Percentiles rank a stretch among this genome's conserved stretches.
Conservation (phyloP, 1,284 basidiomycete species). For the Naganishia sp. region DNA sequence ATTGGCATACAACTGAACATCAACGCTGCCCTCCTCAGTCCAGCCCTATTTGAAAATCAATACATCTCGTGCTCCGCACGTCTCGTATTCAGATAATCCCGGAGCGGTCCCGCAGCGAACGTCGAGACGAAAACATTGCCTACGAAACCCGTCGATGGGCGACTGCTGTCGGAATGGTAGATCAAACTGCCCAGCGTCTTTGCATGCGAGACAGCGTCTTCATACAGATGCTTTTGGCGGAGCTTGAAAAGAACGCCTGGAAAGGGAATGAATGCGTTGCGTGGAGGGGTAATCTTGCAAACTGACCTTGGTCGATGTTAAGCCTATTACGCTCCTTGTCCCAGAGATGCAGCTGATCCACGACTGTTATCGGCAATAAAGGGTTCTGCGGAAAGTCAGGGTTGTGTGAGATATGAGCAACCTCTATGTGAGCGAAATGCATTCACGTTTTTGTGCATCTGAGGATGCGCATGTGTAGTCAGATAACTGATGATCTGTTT, state of each 20-base stretch:
- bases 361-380: slow-evolving; percentile 88
- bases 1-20: too few species aligned
- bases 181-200: slow-evolving; percentile 28
- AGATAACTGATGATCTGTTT: slow-evolving; percentile 90
- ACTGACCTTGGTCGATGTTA: slow-evolving; percentile 76
- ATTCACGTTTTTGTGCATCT: slow-evolving; percentile 90
- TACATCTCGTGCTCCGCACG: slow-evolving; percentile 29
- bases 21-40: too few species aligned
- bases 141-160: slow-evolving; percentile 12
- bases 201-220: slow-evolving; percentile 28
- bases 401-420: not conserved
- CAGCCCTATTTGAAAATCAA: not conserved
- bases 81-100: slow-evolving; percentile 28
- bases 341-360: slow-evolving; percentile 98
- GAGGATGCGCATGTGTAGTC: slow-evolving; percentile 90
- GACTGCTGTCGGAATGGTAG: slow-evolving; percentile 13
- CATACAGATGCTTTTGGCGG: slow-evolving; percentile 30
- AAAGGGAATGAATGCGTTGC: not conserved
- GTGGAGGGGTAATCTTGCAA: not conserved
- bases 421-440: not conserved
- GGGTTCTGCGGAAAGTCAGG: slow-evolving; percentile 64
- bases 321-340: slow-evolving; percentile 94
- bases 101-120: slow-evolving; percentile 27
- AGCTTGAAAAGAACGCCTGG: slow-evolving; percentile 29
- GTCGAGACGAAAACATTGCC: slow-evolving; percentile 29